A percentile compares a stretch with the other conserved stretches of the same genome.
These are phyloP conservation scores for Cutaneotrichosporon cyanovorans DNA, from an alignment of 1,284 basidiomycete species.

Conservation along the genomic window DNA sequence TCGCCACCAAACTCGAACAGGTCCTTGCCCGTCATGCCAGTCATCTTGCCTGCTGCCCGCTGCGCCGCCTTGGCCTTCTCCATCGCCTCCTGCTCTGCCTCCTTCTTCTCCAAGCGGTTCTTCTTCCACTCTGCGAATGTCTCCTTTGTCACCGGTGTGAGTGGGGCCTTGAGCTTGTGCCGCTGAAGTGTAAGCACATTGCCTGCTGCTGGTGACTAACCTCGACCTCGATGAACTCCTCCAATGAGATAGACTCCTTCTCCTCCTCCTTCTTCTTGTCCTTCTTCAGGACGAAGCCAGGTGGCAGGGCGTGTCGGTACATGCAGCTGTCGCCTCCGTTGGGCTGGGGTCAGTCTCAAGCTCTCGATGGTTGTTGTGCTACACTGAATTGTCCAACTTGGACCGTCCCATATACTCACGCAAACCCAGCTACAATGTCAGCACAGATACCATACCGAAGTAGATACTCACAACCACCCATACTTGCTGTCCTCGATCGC, in stretches of 20 bases:
- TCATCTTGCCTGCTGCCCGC: slow-evolving; percentile 79
- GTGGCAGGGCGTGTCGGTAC: slow-evolving; percentile 90
- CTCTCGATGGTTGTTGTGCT: background rate
- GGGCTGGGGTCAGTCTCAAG: slow-evolving; percentile 24
- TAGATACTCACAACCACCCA: slow-evolving; percentile 45
- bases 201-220: slow-evolving; percentile 48
- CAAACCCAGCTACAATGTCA: slow-evolving; percentile 45
- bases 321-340: slow-evolving; percentile 65
- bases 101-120: slow-evolving; percentile 85
- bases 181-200: slow-evolving; percentile 52
- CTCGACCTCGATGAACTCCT: slow-evolving; percentile 97
- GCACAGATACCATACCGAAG: background rate
- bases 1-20: slow-evolving; percentile 96
- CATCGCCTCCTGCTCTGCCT: slow-evolving; percentile 70
- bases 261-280: slow-evolving; percentile 69
- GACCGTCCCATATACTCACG: slow-evolving; percentile 25
- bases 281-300: slow-evolving; percentile 89
- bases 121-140: slow-evolving; percentile 92
- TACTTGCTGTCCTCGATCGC: slow-evolving; percentile 90
- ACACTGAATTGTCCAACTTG: too few relatives aligned
- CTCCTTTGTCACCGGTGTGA: slow-evolving; percentile 94
- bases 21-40: slow-evolving; percentile 92
- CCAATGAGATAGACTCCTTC: slow-evolving; percentile 80
- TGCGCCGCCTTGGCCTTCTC: slow-evolving; percentile 80
- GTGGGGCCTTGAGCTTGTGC: slow-evolving; percentile 83